A percentile compares a stretch with the other conserved stretches of the same genome.
phyloP scores from a whole-genome alignment of 129 eudicot genomes.

The Flaveria brownii region DNA sequence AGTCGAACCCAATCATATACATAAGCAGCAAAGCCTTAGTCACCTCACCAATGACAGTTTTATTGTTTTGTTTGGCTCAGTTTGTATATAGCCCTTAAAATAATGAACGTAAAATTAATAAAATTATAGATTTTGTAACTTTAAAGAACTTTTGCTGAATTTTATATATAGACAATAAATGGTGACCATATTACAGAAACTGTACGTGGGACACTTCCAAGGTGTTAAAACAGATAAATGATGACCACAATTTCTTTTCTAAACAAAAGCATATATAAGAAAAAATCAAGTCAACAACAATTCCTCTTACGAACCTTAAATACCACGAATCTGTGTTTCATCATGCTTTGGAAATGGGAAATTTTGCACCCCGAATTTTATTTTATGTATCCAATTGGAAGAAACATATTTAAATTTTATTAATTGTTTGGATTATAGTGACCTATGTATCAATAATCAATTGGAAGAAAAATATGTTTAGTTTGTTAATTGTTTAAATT shows the following conservation, averaged over 20 bases:
- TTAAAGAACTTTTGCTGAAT: too few species aligned
- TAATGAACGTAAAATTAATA: too few species aligned
- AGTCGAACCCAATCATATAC: too few species aligned
- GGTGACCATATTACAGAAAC: neutral
- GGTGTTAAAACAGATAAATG: neutral
- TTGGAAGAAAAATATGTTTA: neutral
- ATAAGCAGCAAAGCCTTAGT: too few species aligned
- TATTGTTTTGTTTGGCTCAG: too few species aligned
- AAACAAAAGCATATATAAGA: constrained; percentile 2
- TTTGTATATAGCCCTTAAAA: too few species aligned
- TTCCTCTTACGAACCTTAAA: neutral
- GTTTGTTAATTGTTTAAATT: neutral
- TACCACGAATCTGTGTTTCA: neutral
- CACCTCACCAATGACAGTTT: too few species aligned
- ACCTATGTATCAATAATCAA: neutral
- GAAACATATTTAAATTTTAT: neutral
- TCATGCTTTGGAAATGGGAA: neutral
- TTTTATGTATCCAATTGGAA: neutral
- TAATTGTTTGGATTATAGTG: neutral
- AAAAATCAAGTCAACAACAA: neutral
- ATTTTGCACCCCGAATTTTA: neutral
- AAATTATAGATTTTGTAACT: too few species aligned
- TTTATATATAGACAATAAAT: neutral
- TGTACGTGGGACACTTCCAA: neutral
- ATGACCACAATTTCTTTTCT: neutral